Conservation (phyloP, 179 eudicot genomes). For the Heliamphora pulchella region DNA sequence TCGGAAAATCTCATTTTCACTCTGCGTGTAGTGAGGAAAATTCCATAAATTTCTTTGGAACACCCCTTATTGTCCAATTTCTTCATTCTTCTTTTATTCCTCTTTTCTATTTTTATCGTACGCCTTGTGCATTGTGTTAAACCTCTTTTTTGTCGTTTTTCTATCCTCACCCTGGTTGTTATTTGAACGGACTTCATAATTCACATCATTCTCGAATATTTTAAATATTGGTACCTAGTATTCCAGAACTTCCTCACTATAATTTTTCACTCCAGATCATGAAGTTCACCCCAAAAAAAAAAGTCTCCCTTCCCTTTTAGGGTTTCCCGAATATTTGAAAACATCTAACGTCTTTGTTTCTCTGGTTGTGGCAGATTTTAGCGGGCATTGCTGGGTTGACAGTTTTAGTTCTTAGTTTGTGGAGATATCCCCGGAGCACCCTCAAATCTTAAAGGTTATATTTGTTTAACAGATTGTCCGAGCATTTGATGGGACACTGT, state of each 20-base stretch:
- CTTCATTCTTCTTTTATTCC: neutral
- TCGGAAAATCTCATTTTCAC: neutral
- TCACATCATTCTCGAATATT: neutral
- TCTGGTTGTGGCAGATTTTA: conserved; percentile 39
- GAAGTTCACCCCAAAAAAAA: neutral
- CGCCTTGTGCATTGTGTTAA: too few species aligned
- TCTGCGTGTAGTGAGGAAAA: neutral
- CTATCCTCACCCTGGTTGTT: neutral
- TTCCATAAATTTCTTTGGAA: neutral
- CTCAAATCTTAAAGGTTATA: conserved; percentile 21
- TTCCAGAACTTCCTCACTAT: neutral
- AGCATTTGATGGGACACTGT: too few species aligned
- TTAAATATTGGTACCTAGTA: neutral
- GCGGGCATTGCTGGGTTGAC: conserved; percentile 61
- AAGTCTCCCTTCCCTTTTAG: neutral
- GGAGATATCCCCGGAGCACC: conserved; percentile 52
- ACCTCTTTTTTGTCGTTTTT: neutral
- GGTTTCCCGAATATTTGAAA: neutral
- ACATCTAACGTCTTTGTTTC: neutral
- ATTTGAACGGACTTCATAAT: neutral
- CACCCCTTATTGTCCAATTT: neutral
- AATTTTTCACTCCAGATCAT: neutral
- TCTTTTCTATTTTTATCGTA: too few species aligned
- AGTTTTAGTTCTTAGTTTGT: conserved; percentile 48
- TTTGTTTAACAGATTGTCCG: too few species aligned